A percentile compares a stretch with the other conserved stretches of the same genome.
phyloP scores from a whole-genome alignment of 345 rosid species.

The Moringa oleifera region DNA sequence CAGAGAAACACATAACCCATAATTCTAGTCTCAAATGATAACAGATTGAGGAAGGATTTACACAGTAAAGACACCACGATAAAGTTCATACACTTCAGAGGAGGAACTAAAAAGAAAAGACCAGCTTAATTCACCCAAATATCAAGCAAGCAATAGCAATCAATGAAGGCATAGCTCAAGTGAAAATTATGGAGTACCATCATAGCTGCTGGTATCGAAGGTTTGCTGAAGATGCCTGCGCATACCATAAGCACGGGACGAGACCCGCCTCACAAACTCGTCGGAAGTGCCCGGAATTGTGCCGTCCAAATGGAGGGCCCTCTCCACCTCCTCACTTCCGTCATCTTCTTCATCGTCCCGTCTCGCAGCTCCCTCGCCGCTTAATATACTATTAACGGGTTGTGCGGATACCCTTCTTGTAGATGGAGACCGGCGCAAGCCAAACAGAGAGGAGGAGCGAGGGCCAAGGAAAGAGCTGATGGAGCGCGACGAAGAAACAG shows the following conservation, averaged over 20 bases:
- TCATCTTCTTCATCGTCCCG: slow-evolving; percentile 30
- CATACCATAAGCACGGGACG: slow-evolving; percentile 97
- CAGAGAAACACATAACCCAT: too few species aligned
- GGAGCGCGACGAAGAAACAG: slow-evolving; percentile 29
- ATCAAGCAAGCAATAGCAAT: not conserved
- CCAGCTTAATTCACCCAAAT: not conserved
- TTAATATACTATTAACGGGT: slow-evolving; percentile 33
- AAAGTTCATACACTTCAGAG: too few species aligned
- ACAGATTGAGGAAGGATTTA: too few species aligned
- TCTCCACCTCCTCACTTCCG: slow-evolving; percentile 59
- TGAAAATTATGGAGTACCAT: slow-evolving; percentile 35
- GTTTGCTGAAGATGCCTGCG: slow-evolving; percentile 80
- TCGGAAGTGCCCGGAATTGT: slow-evolving; percentile 75
- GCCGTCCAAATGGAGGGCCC: slow-evolving; percentile 92
- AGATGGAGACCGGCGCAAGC: slow-evolving; percentile 15
- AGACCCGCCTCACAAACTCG: slow-evolving; percentile 78
- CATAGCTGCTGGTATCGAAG: slow-evolving; percentile 85
- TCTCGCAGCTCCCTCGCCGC: slow-evolving; percentile 15
- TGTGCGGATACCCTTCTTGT: slow-evolving; percentile 9
- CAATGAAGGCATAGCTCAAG: too few species aligned
- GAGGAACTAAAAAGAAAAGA: too few species aligned
- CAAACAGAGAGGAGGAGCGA: slow-evolving; percentile 25
- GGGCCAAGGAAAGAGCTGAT: slow-evolving; percentile 15
- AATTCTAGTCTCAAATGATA: too few species aligned
- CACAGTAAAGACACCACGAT: too few species aligned